phyloP scores from a whole-genome alignment of 257 asterid species.

The Fraxinus anomala region DNA sequence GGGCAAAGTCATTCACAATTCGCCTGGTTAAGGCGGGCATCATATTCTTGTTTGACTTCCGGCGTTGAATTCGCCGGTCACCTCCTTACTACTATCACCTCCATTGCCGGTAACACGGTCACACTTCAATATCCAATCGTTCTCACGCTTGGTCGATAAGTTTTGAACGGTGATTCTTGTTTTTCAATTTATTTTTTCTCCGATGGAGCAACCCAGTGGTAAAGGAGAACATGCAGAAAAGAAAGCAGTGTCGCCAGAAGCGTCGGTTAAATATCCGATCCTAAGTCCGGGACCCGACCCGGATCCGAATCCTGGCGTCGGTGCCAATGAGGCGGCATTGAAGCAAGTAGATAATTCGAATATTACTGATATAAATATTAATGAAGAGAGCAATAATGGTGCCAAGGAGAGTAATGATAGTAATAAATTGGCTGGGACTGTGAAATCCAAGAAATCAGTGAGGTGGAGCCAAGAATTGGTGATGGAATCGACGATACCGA shows the following conservation, averaged over 20 bases:
- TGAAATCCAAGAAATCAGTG: constrained; percentile 73
- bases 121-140: constrained; percentile 9
- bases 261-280: constrained; percentile 38
- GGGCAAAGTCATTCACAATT: not conserved
- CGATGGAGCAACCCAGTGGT: constrained; percentile 51
- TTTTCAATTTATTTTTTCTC: not conserved
- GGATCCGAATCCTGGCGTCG: constrained; percentile 41
- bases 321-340: constrained; percentile 23
- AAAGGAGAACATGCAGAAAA: constrained; percentile 40
- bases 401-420: constrained; percentile 31
- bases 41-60: constrained; percentile 23
- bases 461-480: constrained; percentile 81
- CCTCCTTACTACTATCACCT: constrained; percentile 33
- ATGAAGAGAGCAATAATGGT: constrained; percentile 36
- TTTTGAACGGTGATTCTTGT: not conserved
- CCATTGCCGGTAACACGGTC: constrained; percentile 38
- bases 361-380: constrained; percentile 28
- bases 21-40: not conserved
- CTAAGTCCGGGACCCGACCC: constrained; percentile 35
- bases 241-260: constrained; percentile 35
- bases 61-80: constrained; percentile 39
- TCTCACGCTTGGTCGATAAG: constrained; percentile 43
- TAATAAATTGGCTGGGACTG: constrained; percentile 32
- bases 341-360: constrained; percentile 32
- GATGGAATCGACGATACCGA: constrained; percentile 58